Evolutionary conservation across 805 yeast genomes (phyloP), one percentile per base, ranked within the genome.

Genomic region (Wickerhamiella alocasiicola): DNA sequence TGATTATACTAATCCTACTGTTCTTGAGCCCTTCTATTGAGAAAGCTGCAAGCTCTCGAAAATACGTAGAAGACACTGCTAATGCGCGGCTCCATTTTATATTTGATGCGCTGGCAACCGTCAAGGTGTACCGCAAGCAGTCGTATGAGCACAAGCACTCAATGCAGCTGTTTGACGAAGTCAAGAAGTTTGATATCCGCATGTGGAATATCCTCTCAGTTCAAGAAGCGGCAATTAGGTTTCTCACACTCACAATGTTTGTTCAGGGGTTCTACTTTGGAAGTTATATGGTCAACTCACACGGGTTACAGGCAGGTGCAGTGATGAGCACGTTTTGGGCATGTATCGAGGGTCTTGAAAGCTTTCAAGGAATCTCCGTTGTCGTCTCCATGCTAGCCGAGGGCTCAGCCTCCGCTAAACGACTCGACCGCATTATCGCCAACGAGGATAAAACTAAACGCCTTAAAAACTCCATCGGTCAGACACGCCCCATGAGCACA

Each of bases 261-360:
- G 81, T 87, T 2, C 95, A 83, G 58, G 93, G 88, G 0, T 81
- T 91, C 51, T 85, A 94, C 83, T 88, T 79, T 61, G 99, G 97
- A 1, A 71, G 78, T 21, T 66, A 66, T 33, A 68, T 81, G 64
- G 77, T 84, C 3, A 57, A 60, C 26, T 57, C 60, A 4, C 72
- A 74, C 0, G 64, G 68, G 6, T 54, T 76, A 11, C 50, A 63
- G 1, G 62, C 83, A 2, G 78, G 81, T 9, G 68, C 74, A 29
- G 82, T 88, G 0, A 62, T 91, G 38, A 78, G 95, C 0, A 80
- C 94, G 29, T 84, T 91, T 51, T 75, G 83, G 49, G 71, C 94
- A 9, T 83, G 95, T 50, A 56, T 88, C 9, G 66, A 74, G 55
- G 62, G 84, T n/a, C 79, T 91, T 0, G 67, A 74, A 6, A 64